Conservation (phyloP, 768 basidiomycete species). For the Agaricus bisporus region DNA sequence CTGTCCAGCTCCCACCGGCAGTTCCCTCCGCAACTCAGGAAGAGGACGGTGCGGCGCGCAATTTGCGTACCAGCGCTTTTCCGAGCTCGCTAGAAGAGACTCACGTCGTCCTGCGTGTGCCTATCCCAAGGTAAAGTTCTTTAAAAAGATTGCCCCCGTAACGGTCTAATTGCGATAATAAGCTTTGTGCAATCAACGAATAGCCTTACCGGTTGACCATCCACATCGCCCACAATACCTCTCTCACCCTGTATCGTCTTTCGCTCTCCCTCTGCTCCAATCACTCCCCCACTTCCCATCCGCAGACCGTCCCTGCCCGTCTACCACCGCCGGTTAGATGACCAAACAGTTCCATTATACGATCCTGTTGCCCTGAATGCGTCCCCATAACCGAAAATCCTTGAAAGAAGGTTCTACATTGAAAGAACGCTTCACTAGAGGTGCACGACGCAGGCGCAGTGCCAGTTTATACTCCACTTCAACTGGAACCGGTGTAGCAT, state of each 20-base stretch:
- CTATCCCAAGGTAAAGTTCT: slow-evolving; percentile 52
- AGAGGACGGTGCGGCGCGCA: too few species aligned
- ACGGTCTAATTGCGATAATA: background rate
- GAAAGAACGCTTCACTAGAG: slow-evolving; percentile 58
- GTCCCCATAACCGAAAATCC: slow-evolving; percentile 50
- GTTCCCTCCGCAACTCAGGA: too few species aligned
- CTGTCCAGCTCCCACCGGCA: too few species aligned
- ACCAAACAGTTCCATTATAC: slow-evolving; percentile 59
- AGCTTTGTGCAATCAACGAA: slow-evolving; percentile 19
- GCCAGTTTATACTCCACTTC: slow-evolving; percentile 27
- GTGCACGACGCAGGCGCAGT: slow-evolving; percentile 54
- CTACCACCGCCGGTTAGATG: slow-evolving; percentile 25
- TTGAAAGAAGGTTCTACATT: slow-evolving; percentile 49
- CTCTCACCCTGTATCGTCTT: slow-evolving; percentile 54
- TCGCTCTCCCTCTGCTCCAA: slow-evolving; percentile 23
- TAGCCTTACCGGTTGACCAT: slow-evolving; percentile 21
- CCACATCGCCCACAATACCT: slow-evolving; percentile 21
- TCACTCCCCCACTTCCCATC: slow-evolving; percentile 11
- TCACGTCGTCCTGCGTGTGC: slow-evolving; percentile 53
- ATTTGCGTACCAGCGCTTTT: slow-evolving; percentile 6
- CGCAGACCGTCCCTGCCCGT: slow-evolving; percentile 29
- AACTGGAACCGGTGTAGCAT: background rate
- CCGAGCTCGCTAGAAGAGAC: slow-evolving; percentile 25
- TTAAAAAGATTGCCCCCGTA: background rate
- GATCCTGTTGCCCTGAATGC: slow-evolving; percentile 67